Base-by-base conservation (phyloP, 805 yeast genomes). In the Saccharomyces cerevisiae region DNA sequence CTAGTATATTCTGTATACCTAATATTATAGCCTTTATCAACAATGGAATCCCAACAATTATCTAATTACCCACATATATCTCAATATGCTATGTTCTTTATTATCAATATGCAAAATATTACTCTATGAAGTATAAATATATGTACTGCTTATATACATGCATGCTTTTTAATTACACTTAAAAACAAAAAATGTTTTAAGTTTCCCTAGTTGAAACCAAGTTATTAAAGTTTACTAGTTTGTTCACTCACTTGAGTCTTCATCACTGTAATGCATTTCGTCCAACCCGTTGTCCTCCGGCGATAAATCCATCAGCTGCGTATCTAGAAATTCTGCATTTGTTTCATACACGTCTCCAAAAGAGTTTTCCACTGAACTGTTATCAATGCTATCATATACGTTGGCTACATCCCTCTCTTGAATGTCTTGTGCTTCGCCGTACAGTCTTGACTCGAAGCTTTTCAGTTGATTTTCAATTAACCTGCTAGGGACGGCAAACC, bases 391-490 rank as follows among this genome's bases (percentile, higher is more conserved):
- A n/a, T 21, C 24, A 17, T 36, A 36, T 3, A 3, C 43, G 11
- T 36, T 21, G 6, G 8, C 24, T 13, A 17, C 17, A 17, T 36
- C 43, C 24, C 43, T 17, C 24, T 36, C 43, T 2, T 10, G 43
- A 9, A 36, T 6, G 17, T 36, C 43, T 6, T 36, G 43, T 36
- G 43, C 24, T 48, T 31, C 47, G 43, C 49, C 46, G 46, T 62
- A 56, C 6, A 67, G 50, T 10, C 67, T 53, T 36, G 36, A 52
- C 50, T 66, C 70, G 17, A 62, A 57, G 4, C 48, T 48, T n/a
- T 56, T 54, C 28, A 67, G 52, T 49, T 65, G 66, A 46, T 61
- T 59, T 31, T 56, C 57, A 21, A 67, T 63, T 47, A 55, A 53
- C 5, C 57, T 55, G 27, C 56, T 55, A 4, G 67, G 66, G 48